Evolutionary conservation across 1,284 basidiomycete genomes (phyloP), one percentile per base, ranked within the genome.

Genomic region (Dichomitus squalens): DNA sequence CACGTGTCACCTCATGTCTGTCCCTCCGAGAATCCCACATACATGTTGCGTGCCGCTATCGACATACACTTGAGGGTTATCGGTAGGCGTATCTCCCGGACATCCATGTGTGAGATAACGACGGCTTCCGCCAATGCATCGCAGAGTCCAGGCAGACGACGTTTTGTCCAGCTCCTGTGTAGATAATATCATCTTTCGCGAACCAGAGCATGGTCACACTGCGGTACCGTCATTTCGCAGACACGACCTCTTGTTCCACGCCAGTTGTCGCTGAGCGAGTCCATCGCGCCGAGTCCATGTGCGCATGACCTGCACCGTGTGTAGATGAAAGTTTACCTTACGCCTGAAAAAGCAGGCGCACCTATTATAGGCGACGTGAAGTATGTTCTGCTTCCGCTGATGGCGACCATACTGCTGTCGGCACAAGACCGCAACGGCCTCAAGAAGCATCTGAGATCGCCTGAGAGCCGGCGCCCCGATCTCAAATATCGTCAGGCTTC

Each of bases 121-220:
- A 21, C 8, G 18, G 23, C 41, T 58, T 47, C 29, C 20, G 18
- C 53, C 31, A 46, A 52, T 25, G 57, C 53, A 49, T 49, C 53
- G 52, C 40, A 41, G 40, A 41, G 11, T 44, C 47, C 47, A 21
- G 47, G 35, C 47, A 49, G 18, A 21, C 33, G 16, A 20, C 21
- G 47, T 35, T 12, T 34, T 36, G 14, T 23, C 25, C 23, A 43
- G 40, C 12, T 16, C 40, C 41, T 44, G 41, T 5, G 41, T 27
- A 44, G 29, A 44, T 44, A n/a, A 16, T n/a, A n/a, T n/a, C n/a
- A 44, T 44, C 41, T n/a, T 23, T 29, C 52, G 44, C 41, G 46
- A 29, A 55, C 41, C 34, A 51, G 27, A 52, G 55, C 60, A 61
- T 52, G 60, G 57, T 55, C 60, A 62, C 60, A 52, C 52, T 59